phyloP scores from a whole-genome alignment of 176 grass and related monocot genomes.

The Carex kokanica region DNA sequence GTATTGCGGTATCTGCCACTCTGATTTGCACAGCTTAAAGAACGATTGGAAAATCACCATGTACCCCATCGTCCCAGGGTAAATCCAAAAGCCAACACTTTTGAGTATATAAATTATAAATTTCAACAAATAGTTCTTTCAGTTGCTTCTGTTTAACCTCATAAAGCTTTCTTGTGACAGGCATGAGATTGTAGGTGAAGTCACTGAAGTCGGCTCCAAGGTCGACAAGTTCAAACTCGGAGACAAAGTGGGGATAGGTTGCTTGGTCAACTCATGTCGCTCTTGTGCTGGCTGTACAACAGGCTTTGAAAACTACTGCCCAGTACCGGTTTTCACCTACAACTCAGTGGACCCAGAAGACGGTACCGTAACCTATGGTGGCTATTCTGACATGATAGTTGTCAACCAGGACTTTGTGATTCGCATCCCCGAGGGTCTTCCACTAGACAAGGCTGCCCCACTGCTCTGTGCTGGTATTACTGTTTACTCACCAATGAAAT shows the following conservation, averaged over 20 bases:
- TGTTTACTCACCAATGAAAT: slow-evolving; percentile 67
- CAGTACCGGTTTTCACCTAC: slow-evolving; percentile 35
- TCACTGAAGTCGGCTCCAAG: slow-evolving; percentile 55
- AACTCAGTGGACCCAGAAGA: slow-evolving; percentile 39
- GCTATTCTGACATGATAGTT: slow-evolving; percentile 48
- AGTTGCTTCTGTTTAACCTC: not conserved
- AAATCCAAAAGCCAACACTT: not conserved
- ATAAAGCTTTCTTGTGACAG: slow-evolving; percentile 10
- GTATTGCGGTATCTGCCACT: slow-evolving; percentile 81
- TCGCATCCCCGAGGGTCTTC: slow-evolving; percentile 45
- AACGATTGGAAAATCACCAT: slow-evolving; percentile 54
- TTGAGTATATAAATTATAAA: not conserved
- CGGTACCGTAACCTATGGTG: slow-evolving; percentile 53
- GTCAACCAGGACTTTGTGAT: slow-evolving; percentile 62
- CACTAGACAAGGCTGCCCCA: slow-evolving; percentile 55
- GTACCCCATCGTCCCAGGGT: slow-evolving; percentile 68
- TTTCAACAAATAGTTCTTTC: not conserved
- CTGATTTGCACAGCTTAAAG: slow-evolving; percentile 70
- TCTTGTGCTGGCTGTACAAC: slow-evolving; percentile 40
- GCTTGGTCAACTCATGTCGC: slow-evolving; percentile 62
- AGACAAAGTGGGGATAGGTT: slow-evolving; percentile 58
- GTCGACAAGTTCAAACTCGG: slow-evolving; percentile 47
- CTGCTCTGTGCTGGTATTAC: slow-evolving; percentile 69
- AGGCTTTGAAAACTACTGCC: slow-evolving; percentile 58
- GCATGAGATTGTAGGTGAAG: slow-evolving; percentile 70